Evolutionary conservation across 208 protist species (phyloP), one percentile per base, ranked within the genome.

Genomic region (Acanthamoeba lenticulata): DNA sequence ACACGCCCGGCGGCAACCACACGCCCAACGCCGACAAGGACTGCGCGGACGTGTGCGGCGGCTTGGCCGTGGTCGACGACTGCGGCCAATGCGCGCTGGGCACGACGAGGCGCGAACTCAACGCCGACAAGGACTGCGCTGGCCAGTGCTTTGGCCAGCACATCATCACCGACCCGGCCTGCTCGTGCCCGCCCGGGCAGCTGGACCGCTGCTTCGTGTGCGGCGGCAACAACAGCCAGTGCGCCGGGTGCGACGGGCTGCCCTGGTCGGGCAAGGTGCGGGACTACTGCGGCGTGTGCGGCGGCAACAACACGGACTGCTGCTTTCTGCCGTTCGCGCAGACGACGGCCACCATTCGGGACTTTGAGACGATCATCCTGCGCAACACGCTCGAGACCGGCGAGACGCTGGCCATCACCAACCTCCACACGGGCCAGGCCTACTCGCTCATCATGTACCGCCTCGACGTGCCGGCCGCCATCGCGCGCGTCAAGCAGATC

Each of bases 61-160:
- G 74, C 24, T 7, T 38, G n/a, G 74, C 74, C 1, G 74, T 86
- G 74, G 40, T 57, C 5, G 74, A 86, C 74, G 38, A 55, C 32
- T 57, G 44, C 21, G 74, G 74, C 4, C 4, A 15, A 2, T 86
- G 74, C 38, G 32, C 65, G 6, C 65, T 74, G 21, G 65, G 65
- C n/a, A 74, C 65, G n/a, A 74, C 65, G 6, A 74, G 6, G 65
- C n/a, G 34, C 6, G 65, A 86, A 19, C 11, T 7, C 19, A 45
- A 45, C 44, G 34, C 27, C 42, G 44, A 44, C 42, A 55, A 86
- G 74, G 74, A 86, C 21, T 86, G 74, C 32, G 44, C 74, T 3
- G 74, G 74, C 15, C 74, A 86, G 44, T 86, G 74, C 74, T 45
- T 45, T 38, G 74, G 74, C 17, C 65, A 74, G n/a, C 65, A 74